Base-by-base conservation (phyloP, 495 filamentous ascomycete genomes). In the Penicillium robsamsonii region DNA sequence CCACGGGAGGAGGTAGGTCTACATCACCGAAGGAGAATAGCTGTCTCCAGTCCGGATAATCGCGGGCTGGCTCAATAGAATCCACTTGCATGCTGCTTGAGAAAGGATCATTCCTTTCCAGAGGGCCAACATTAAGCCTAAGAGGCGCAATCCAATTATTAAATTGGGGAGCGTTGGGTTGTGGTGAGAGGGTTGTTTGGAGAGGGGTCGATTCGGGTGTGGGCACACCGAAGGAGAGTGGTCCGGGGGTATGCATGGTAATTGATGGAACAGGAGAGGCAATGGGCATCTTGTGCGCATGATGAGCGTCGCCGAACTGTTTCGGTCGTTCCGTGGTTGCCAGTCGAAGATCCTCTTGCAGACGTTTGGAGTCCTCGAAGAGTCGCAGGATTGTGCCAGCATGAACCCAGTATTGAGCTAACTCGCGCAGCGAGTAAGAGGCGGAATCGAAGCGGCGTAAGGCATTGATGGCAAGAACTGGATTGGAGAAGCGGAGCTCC, bases 401-500 rank as follows among this genome's bases (percentile, higher is more conserved):
- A 53, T 76, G 75, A 38, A 72, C 70, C 76, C 76, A 79, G 50
- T 74, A 77, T 27, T 70, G 65, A 20, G 76, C 72, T 48, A 79
- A 56, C 50, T 74, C 73, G 33, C 76, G 76, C 22, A 79, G 66
- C 7, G 74, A 77, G 50, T 74, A 74, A 1, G 72, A 73, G 11
- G 75, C 69, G 2, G 76, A 79, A 48, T 79, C 74, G 47, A 79
- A 79, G 10, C 76, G 73, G 29, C 76, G 73, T 30, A 79, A 67
- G 41, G 74, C 76, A 33, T 79, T 79, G 62, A 79, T 79, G 1
- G 75, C 77, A 10, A 77, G 66, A 11, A 79, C 72, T 3, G 77
- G 75, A 44, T 80, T 79, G n/a, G 75, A 77, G 53, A 77, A 77
- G 30, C 74, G 73, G 27, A 79, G 70, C 53, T 80, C 75, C 7